Percentiles rank a stretch among this genome's conserved stretches.
Conservation (phyloP, 1,284 basidiomycete species). For the Puccinia triticina region DNA sequence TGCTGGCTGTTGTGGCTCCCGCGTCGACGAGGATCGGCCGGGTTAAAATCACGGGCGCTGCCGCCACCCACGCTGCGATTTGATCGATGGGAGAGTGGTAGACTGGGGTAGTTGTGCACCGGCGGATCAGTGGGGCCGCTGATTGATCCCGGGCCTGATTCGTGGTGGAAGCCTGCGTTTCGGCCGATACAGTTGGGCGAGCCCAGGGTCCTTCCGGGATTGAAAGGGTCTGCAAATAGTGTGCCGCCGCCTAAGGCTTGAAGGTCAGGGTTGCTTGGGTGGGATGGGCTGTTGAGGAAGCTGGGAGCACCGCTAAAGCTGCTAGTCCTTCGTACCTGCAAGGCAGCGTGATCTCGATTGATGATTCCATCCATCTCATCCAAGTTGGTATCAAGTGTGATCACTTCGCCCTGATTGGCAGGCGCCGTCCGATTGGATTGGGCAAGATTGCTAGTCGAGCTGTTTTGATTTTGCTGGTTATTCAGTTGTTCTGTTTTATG, state of each 20-base stretch:
- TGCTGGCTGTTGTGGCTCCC: conserved; percentile 28
- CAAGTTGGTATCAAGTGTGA: conserved; percentile 75
- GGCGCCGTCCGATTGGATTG: conserved; percentile 19
- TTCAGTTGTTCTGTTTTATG: conserved; percentile 15
- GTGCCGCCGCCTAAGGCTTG: conserved; percentile 21
- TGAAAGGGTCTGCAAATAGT: conserved; percentile 50
- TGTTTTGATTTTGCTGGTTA: background rate
- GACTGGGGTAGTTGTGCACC: background rate
- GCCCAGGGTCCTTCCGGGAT: conserved; percentile 45
- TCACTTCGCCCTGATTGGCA: conserved; percentile 47
- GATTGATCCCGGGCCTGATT: background rate
- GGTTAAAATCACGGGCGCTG: conserved; percentile 1
- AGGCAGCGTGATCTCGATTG: conserved; percentile 62
- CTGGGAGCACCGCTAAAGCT: conserved; percentile 55
- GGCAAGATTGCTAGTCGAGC: conserved; percentile 6
- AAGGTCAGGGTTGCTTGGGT: background rate
- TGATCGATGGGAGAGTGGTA: conserved; percentile 4
- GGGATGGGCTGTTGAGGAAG: conserved; percentile 33
- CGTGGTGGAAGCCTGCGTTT: background rate
- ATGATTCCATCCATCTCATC: conserved; percentile 83
- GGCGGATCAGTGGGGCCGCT: conserved; percentile 11
- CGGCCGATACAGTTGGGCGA: conserved; percentile 20
- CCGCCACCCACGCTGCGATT: conserved; percentile 22
- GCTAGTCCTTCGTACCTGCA: conserved; percentile 37
- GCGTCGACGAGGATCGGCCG: background rate